Evolutionary conservation across 2,329 filamentous ascomycete genomes (phyloP).

Genomic region (Xylaria sp.): DNA sequence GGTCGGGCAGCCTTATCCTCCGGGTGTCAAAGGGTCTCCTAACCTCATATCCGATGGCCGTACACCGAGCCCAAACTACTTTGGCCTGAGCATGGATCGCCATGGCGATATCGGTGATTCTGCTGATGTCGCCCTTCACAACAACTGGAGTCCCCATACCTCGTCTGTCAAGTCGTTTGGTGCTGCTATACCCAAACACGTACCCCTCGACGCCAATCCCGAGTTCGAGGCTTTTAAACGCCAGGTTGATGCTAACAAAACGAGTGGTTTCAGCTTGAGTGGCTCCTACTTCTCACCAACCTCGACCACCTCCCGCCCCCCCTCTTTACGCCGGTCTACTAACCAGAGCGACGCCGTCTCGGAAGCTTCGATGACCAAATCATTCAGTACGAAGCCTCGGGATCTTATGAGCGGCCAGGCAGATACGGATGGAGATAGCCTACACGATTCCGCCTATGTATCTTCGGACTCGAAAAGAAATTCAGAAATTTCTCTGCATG

Average conservation of each 20-base stretch:
- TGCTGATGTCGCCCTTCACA: conserved; percentile 66
- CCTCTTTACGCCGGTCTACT: conserved; percentile 60
- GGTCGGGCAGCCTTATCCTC: conserved; percentile 65
- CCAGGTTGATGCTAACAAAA: conserved; percentile 74
- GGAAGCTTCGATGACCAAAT: conserved; percentile 47
- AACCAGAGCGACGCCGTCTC: conserved; percentile 58
- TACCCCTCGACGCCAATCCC: conserved; percentile 79
- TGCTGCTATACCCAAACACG: conserved; percentile 73
- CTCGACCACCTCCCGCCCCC: conserved; percentile 53
- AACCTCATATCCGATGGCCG: conserved; percentile 51
- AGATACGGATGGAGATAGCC: conserved; percentile 59
- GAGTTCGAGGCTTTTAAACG: conserved; percentile 84
- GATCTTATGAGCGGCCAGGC: conserved; percentile 48
- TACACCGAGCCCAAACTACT: conserved; percentile 84
- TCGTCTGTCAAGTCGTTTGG: conserved; percentile 78
- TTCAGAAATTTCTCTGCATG: conserved; percentile 60
- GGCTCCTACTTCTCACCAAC: conserved; percentile 58
- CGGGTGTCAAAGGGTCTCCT: conserved; percentile 57
- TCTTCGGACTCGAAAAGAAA: conserved; percentile 66
- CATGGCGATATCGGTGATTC: conserved; percentile 71
- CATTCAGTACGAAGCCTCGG: conserved; percentile 39
- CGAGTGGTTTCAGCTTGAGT: conserved; percentile 61
- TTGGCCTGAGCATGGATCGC: conserved; percentile 77
- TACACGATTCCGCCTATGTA: conserved; percentile 65
- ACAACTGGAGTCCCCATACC: conserved; percentile 79